Percentiles rank a stretch among this genome's conserved stretches.
Conservation (phyloP, 768 basidiomycete genomes). For the Paxillus rubicundulus region DNA sequence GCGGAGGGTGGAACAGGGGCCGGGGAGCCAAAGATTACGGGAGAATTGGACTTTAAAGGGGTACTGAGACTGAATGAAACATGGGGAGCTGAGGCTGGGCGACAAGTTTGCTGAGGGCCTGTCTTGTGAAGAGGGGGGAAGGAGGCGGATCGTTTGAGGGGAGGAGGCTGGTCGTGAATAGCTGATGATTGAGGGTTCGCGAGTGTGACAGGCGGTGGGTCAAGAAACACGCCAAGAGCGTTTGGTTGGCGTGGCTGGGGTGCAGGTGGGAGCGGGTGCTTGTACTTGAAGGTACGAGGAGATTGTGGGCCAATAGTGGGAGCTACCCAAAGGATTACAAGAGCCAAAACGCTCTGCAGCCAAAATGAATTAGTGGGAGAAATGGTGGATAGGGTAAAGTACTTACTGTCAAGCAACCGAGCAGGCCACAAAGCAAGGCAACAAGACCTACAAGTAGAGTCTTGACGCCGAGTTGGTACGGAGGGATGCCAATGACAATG, state of each 20-base stretch:
- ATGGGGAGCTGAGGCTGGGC: constrained; percentile 12
- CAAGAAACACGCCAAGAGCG: not conserved
- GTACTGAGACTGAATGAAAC: constrained; percentile 15
- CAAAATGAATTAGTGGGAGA: not conserved
- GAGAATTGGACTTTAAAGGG: not conserved
- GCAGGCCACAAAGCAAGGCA: constrained; percentile 21
- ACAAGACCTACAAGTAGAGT: constrained; percentile 20
- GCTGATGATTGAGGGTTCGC: not conserved
- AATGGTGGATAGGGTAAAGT: not conserved
- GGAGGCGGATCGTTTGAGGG: constrained; percentile 6
- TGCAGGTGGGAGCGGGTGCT: not conserved
- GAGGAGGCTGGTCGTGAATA: not conserved
- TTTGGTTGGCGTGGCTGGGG: not conserved
- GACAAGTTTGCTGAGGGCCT: not conserved
- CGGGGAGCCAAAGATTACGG: not conserved
- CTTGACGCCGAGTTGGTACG: constrained; percentile 3
- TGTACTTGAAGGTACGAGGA: constrained; percentile 8
- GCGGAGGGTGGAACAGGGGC: not conserved
- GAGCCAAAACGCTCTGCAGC: constrained; percentile 27
- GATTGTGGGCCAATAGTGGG: constrained; percentile 12
- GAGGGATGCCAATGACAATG: constrained; percentile 1
- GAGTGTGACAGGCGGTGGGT: not conserved
- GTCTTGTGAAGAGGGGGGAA: constrained; percentile 5
- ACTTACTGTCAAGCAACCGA: constrained; percentile 27
- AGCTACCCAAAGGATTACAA: constrained; percentile 21